Conservation (phyloP, 441 rosid genomes). For the Breynia disticha region DNA sequence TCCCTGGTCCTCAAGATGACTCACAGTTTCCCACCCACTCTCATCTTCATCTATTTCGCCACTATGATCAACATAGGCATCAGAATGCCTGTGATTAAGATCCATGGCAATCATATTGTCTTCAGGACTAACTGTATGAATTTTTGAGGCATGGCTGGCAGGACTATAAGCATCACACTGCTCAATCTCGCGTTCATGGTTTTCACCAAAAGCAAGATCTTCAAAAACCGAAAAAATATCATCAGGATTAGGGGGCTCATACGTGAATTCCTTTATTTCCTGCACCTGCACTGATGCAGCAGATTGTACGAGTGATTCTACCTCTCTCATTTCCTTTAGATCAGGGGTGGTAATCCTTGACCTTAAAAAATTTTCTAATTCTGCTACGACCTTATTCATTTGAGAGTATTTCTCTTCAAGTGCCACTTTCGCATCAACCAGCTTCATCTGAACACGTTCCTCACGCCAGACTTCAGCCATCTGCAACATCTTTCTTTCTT, state of each 20-base stretch:
- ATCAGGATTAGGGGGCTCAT: slow-evolving; percentile 60
- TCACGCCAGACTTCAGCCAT: slow-evolving; percentile 99
- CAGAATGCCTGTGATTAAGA: slow-evolving; percentile 29
- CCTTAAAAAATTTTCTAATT: slow-evolving; percentile 52
- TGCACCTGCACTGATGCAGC: slow-evolving; percentile 33
- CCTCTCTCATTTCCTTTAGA: slow-evolving; percentile 48
- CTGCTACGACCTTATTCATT: slow-evolving; percentile 71
- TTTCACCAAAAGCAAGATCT: slow-evolving; percentile 52
- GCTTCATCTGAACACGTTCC: slow-evolving; percentile 98
- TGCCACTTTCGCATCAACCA: slow-evolving; percentile 80
- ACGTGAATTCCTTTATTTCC: slow-evolving; percentile 60
- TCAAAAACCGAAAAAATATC: slow-evolving; percentile 73
- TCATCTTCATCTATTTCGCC: slow-evolving; percentile 70
- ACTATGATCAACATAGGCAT: slow-evolving; percentile 30
- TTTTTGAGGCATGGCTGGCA: slow-evolving; percentile 43
- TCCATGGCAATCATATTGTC: slow-evolving; percentile 25
- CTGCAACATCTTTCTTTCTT: slow-evolving; percentile 92
- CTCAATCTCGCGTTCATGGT: slow-evolving; percentile 54
- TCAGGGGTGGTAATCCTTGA: slow-evolving; percentile 38
- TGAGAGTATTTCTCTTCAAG: slow-evolving; percentile 74
- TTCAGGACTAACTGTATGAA: slow-evolving; percentile 44
- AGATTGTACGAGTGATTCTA: slow-evolving; percentile 47
- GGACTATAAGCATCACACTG: slow-evolving; percentile 46
- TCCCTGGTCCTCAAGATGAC: slow-evolving; percentile 83
- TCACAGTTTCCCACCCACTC: slow-evolving; percentile 93